phyloP scores from a whole-genome alignment of 2,329 filamentous ascomycete genomes.

The Exophiala dermatitidis region DNA sequence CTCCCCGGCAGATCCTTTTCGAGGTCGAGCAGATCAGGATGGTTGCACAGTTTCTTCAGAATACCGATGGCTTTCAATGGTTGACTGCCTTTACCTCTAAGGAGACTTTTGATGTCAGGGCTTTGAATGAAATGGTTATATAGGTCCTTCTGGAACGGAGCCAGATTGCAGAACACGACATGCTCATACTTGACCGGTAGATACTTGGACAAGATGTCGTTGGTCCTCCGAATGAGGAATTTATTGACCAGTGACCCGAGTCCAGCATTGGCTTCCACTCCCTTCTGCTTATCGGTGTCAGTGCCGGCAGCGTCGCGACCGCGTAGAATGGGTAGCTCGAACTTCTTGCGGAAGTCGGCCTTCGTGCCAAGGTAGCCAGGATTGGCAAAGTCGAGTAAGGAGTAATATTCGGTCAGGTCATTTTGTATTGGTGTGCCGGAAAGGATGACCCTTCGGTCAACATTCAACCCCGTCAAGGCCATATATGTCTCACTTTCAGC shows the following conservation, averaged over 20 bases:
- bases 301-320: constrained; percentile 86
- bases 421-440: constrained; percentile 98
- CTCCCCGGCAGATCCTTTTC: constrained; percentile 78
- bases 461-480: constrained; percentile 82
- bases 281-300: constrained; percentile 71
- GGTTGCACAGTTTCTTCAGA: constrained; percentile 97
- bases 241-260: constrained; percentile 85
- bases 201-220: constrained; percentile 97
- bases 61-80: constrained; percentile 94
- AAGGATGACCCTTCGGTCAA: constrained; percentile 83
- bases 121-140: constrained; percentile 98
- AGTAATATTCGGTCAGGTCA: constrained; percentile 95
- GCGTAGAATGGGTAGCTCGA: constrained; percentile 83
- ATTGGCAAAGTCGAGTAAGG: constrained; percentile 92
- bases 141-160: constrained; percentile 83
- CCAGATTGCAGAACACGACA: constrained; percentile 93
- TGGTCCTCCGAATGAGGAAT: constrained; percentile 95
- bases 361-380: constrained; percentile 83
- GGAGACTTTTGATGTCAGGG: constrained; percentile 83
- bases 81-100: constrained; percentile 90
- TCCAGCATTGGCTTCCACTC: constrained; percentile 74
- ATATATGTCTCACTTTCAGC: constrained; percentile 93
- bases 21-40: constrained; percentile 84
- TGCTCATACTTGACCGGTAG: constrained; percentile 98
- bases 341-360: constrained; percentile 86